These are phyloP conservation scores for Boletus vinaceobasis DNA, from an alignment of 768 basidiomycete species.

Conservation along the genomic window DNA sequence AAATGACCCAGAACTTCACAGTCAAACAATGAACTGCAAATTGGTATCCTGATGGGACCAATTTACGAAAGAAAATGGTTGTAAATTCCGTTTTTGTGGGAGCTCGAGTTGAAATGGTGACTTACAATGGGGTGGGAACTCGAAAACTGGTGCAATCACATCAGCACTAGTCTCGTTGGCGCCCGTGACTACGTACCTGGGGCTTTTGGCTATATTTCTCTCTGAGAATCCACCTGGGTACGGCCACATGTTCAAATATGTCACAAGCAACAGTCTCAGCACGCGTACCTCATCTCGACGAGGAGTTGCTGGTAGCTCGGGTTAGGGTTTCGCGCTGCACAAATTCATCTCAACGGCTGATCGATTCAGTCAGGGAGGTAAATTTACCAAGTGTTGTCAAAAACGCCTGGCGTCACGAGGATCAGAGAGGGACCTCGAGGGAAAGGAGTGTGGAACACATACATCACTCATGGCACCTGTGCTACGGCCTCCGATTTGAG, in stretches of 20 bases:
- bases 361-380: background rate
- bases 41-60: constrained; percentile 24
- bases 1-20: background rate
- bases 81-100: background rate
- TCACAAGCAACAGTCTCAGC: background rate
- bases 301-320: constrained; percentile 55
- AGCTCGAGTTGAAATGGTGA: background rate
- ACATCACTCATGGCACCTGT: constrained; percentile 83
- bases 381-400: constrained; percentile 49
- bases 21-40: constrained; percentile 29
- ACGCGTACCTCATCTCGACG: constrained; percentile 38
- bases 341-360: background rate
- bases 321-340: constrained; percentile 40
- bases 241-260: background rate
- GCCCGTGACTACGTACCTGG: constrained; percentile 31
- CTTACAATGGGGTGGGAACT: constrained; percentile 43
- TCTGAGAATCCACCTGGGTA: constrained; percentile 37
- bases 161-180: constrained; percentile 3
- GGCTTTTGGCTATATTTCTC: constrained; percentile 57
- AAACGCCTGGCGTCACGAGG: constrained; percentile 44
- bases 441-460: constrained; percentile 22
- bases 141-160: constrained; percentile 32
- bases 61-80: background rate
- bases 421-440: background rate
- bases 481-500: constrained; percentile 59